These are phyloP conservation scores for Termitomyces sp. DNA, from an alignment of 768 basidiomycete genomes.

Conservation along the genomic window DNA sequence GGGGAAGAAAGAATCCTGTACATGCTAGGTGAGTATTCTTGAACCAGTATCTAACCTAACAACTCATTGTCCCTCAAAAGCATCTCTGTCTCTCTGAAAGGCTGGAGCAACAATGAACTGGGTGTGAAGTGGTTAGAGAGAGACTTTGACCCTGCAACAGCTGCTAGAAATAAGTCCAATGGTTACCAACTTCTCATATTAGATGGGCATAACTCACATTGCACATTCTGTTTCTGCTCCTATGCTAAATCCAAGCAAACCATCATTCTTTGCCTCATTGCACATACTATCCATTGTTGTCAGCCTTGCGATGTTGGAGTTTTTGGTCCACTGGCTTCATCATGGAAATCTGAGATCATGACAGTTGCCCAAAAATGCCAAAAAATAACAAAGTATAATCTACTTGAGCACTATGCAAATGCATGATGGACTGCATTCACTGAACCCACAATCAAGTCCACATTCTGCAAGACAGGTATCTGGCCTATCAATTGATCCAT, in stretches of 20 bases:
- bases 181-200: conserved; percentile 29
- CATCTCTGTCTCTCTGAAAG: conserved; percentile 30
- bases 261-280: conserved; percentile 30
- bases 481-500: conserved; percentile 14
- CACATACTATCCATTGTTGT: conserved; percentile 33
- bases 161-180: conserved; percentile 10
- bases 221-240: conserved; percentile 26
- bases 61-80: too few species aligned
- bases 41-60: too few species aligned
- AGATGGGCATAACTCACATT: conserved; percentile 37
- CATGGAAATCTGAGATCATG: conserved; percentile 27
- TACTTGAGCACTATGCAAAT: conserved; percentile 4
- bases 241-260: conserved; percentile 25
- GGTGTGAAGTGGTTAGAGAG: conserved; percentile 28
- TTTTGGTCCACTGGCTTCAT: conserved; percentile 29
- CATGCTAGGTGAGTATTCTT: conserved; percentile 27
- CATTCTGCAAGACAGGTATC: conserved; percentile 20
- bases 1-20: conserved; percentile 20
- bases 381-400: conserved; percentile 11
- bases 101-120: conserved; percentile 38
- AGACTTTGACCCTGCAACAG: conserved; percentile 28
- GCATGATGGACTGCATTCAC: conserved; percentile 16
- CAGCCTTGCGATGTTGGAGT: conserved; percentile 34
- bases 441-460: conserved; percentile 14
- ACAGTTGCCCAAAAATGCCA: neutral